Evolutionary conservation across 2,329 filamentous ascomycete genomes (phyloP), one percentile per base, ranked within the genome.

Genomic region (Trichoderma sp.): DNA sequence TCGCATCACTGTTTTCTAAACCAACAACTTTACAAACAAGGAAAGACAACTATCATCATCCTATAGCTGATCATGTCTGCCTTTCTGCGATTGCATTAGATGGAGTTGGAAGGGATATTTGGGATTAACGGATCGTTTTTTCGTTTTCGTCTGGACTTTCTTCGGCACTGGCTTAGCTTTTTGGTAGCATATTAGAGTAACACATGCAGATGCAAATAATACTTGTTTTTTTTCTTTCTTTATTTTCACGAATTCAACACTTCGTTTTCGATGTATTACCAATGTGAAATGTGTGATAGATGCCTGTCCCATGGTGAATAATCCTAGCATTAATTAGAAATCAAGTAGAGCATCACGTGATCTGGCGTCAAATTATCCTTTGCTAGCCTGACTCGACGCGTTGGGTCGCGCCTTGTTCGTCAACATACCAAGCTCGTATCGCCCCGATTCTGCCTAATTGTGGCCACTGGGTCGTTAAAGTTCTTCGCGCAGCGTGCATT

Each of bases 1-100:
- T 79, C 86, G 85, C 79, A 88, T 90, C 73, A 74, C 78, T 34
- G 83, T 90, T 75, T 78, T 81, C 76, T 88, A 83, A 81, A 68
- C 11, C 39, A 81, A 67, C 11, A 28, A 66, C 18, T 34, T 49
- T 28, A 55, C 21, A 39, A 43, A 43, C 30, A 26, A 28, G 59
- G 59, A 63, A 60, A 49, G 26, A 60, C 26, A 60, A 49, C 4
- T 11, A 46, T 32, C 4, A 26, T 26, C 59, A 52, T 59, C 24
- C 26, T 43, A 66, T 56, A 49, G 61, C 61, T 43, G 21, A 28
- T 55, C n/a, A 24, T 64, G 30, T 63, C 21, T 56, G 61, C 61
- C 52, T 46, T 51, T 66, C 54, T 51, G 34, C 37, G 64, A 58
- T 51, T 59, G 54, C 54, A 59, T 51, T 8, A 51, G 56, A 55